Conservation (phyloP, 202 grass and related monocot species). For the Brachypodium distachyon region DNA sequence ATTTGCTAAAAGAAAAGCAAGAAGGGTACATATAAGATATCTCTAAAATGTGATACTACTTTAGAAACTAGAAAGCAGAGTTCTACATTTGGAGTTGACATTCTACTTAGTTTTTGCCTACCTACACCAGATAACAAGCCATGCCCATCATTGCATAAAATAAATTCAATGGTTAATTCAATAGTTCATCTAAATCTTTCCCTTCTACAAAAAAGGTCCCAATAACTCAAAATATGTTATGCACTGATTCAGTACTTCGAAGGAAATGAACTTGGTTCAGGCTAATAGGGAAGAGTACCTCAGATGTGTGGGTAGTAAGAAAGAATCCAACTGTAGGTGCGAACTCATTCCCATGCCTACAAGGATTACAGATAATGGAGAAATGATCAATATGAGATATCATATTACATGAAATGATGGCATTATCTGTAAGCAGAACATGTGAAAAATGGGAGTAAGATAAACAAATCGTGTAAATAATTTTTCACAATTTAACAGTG, state of each 20-base stretch:
- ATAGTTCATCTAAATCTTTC: background rate
- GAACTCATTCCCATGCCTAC: constrained; percentile 67
- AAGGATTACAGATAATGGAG: background rate
- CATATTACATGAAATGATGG: background rate
- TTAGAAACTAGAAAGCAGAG: background rate
- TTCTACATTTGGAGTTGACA: background rate
- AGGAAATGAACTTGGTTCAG: background rate
- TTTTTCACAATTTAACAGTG: background rate
- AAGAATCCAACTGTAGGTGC: constrained; percentile 69
- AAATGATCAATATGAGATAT: background rate
- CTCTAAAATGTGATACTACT: background rate
- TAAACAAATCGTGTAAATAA: background rate
- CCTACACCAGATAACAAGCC: background rate
- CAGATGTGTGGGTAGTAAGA: constrained; percentile 41
- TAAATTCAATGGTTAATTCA: background rate
- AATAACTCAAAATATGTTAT: background rate
- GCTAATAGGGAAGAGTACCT: constrained; percentile 31
- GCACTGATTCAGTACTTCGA: background rate
- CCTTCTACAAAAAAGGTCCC: background rate
- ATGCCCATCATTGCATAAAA: background rate
- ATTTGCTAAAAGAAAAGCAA: background rate
- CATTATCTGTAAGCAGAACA: background rate
- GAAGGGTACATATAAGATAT: background rate
- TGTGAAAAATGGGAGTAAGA: background rate
- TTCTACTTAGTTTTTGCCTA: background rate